Evolutionary conservation across 1,139 yeast genomes (phyloP).

Genomic region (Pichia sp.): DNA sequence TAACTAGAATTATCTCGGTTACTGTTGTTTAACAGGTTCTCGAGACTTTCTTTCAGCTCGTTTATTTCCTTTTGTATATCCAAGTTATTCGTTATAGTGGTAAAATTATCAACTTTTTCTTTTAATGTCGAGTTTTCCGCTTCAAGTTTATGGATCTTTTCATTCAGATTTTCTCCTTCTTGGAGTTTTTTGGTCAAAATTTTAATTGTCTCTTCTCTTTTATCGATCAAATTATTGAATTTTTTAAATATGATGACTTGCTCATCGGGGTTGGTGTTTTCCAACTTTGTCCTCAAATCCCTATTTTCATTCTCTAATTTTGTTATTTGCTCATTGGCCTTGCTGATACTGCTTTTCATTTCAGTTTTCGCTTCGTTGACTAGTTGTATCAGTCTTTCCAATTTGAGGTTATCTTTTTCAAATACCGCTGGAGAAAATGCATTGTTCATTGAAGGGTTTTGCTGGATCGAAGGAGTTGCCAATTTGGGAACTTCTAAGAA

Average conservation of each 20-base stretch:
- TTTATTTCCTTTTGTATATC: not conserved
- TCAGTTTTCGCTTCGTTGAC: constrained; percentile 21
- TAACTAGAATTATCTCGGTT: constrained; percentile 2
- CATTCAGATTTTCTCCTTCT: constrained; percentile 38
- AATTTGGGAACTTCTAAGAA: not conserved
- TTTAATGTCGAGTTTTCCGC: constrained; percentile 36
- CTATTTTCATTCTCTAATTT: constrained; percentile 20
- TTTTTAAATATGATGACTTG: too few relatives aligned
- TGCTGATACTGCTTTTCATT: constrained; percentile 21
- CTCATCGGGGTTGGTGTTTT: not conserved
- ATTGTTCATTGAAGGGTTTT: constrained; percentile 1
- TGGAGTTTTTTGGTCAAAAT: constrained; percentile 34
- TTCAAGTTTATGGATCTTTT: constrained; percentile 41
- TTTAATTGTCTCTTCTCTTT: constrained; percentile 6
- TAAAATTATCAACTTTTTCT: constrained; percentile 37
- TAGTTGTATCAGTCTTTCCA: constrained; percentile 19
- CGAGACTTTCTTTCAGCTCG: constrained; percentile 7
- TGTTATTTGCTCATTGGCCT: constrained; percentile 23
- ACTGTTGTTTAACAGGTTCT: constrained; percentile 5
- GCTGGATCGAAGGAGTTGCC: constrained; percentile 7
- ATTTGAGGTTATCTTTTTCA: constrained; percentile 16
- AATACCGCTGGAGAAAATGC: constrained; percentile 14
- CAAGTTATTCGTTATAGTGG: constrained; percentile 24
- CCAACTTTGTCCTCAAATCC: not conserved
- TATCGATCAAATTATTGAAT: too few relatives aligned